A percentile compares a stretch with the other conserved stretches of the same genome.
Evolutionary conservation across 495 filamentous ascomycete species (phyloP).

Genomic region (Antarctomyces pellizariae): DNA sequence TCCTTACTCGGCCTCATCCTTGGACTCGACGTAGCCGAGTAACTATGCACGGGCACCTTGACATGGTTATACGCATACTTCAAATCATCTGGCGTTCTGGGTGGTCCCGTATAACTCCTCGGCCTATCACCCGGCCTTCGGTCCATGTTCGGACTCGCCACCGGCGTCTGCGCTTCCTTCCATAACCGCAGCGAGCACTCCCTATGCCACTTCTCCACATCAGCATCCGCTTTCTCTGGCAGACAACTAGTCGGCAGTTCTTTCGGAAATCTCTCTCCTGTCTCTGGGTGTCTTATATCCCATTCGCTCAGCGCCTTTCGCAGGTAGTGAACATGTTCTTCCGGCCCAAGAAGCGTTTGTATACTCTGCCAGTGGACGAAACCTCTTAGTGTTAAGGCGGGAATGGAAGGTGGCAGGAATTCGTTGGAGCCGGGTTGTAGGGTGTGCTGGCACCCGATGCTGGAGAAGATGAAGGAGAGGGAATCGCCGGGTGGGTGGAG

Average conservation of each 20-base stretch:
- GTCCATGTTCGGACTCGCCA: constrained; percentile 2
- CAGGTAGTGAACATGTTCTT: constrained; percentile 66
- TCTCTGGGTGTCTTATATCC: constrained; percentile 48
- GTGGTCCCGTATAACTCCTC: constrained; percentile 5
- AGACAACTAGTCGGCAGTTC: constrained; percentile 55
- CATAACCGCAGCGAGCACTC: constrained; percentile 33
- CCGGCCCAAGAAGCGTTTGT: constrained; percentile 67
- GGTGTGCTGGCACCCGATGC: constrained; percentile 66
- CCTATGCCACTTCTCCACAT: constrained; percentile 71
- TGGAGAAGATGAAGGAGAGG: constrained; percentile 80
- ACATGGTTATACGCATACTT: constrained; percentile 8
- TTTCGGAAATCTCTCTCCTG: constrained; percentile 47
- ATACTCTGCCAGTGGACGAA: constrained; percentile 92
- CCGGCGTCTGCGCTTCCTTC: constrained; percentile 9
- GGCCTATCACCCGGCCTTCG: constrained; percentile 1
- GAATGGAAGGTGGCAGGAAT: constrained; percentile 51
- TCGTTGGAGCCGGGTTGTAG: constrained; percentile 46
- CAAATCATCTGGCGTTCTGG: constrained; percentile 7
- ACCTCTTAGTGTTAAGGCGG: constrained; percentile 57
- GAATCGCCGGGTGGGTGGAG: constrained; percentile 46
- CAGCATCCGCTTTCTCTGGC: constrained; percentile 46
- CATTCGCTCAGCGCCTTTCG: constrained; percentile 61
- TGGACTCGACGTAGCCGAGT: constrained; percentile 6
- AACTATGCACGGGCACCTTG: constrained; percentile 1
- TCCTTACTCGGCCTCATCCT: too few species aligned